Percentiles rank a stretch among this genome's conserved stretches.
These are phyloP conservation scores for Agrocybe praecox DNA, from an alignment of 768 basidiomycete species.

Conservation along the genomic window DNA sequence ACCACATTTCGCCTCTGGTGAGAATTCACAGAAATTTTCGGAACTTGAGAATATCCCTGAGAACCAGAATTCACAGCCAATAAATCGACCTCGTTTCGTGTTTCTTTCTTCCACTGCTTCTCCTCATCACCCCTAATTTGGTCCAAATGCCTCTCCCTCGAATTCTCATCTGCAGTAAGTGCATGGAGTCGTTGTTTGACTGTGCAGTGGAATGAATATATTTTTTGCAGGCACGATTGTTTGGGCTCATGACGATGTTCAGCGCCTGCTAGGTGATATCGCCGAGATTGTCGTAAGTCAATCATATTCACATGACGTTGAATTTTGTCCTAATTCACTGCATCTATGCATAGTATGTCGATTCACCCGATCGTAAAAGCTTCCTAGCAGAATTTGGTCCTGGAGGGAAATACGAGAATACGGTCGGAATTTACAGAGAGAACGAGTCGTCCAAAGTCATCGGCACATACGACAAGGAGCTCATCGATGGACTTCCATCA, in stretches of 20 bases:
- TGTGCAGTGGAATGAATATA: not conserved
- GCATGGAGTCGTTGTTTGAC: not conserved
- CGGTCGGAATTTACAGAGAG: conserved; percentile 79
- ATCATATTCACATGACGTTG: not conserved
- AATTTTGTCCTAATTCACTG: not conserved
- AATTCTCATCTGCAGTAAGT: conserved; percentile 41
- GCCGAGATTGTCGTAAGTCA: conserved; percentile 79
- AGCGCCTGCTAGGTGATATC: conserved; percentile 62
- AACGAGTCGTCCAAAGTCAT: conserved; percentile 66
- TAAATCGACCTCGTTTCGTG: not conserved
- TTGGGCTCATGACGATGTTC: conserved; percentile 81
- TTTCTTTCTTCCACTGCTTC: not conserved
- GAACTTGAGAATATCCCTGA: not conserved
- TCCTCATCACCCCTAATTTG: too few species aligned
- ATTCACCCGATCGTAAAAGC: conserved; percentile 63
- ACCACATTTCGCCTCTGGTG: not conserved
- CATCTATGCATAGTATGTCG: conserved; percentile 35
- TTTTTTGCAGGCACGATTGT: conserved; percentile 58
- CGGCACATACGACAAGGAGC: conserved; percentile 79
- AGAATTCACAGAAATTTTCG: not conserved
- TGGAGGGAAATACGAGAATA: conserved; percentile 73
- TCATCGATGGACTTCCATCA: conserved; percentile 67
- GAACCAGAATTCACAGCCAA: not conserved
- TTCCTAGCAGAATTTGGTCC: conserved; percentile 67
- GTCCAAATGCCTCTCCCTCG: conserved; percentile 21